A percentile compares a stretch with the other conserved stretches of the same genome.
Conservation (phyloP, 768 basidiomycete species). For the Boletus huronensis region DNA sequence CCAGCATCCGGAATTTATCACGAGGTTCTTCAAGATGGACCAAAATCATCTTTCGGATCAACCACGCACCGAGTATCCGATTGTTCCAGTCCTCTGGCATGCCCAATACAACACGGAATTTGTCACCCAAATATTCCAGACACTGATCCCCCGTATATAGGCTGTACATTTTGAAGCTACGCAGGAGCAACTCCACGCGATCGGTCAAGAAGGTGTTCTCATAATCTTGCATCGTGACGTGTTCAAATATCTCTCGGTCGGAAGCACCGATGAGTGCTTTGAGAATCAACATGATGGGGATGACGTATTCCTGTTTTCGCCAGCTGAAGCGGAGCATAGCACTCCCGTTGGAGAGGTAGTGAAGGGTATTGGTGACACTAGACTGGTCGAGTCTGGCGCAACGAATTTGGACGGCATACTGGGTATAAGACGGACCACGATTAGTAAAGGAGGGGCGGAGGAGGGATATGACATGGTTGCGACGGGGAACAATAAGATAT, state of each 20-base stretch:
- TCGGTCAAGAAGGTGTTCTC: conserved; percentile 97
- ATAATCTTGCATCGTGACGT: conserved; percentile 94
- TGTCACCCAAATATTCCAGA: conserved; percentile 92
- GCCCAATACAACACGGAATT: conserved; percentile 88
- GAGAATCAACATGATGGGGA: conserved; percentile 94
- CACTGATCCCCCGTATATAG: conserved; percentile 88
- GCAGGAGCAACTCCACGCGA: conserved; percentile 88
- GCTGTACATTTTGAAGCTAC: conserved; percentile 92
- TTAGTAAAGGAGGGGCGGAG: conserved; percentile 87
- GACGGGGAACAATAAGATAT: conserved; percentile 91
- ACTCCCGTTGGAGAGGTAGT: conserved; percentile 94
- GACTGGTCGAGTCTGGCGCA: conserved; percentile 93
- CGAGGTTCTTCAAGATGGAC: conserved; percentile 85
- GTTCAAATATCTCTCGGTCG: conserved; percentile 96
- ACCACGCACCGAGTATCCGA: conserved; percentile 71
- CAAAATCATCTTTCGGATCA: conserved; percentile 81
- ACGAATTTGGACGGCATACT: conserved; percentile 92
- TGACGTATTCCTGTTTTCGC: conserved; percentile 97
- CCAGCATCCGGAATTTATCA: conserved; percentile 92
- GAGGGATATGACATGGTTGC: conserved; percentile 93
- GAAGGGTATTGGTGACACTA: conserved; percentile 91
- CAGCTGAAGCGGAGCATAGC: conserved; percentile 97
- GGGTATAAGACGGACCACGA: conserved; percentile 93
- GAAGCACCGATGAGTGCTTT: conserved; percentile 90
- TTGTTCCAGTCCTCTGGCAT: conserved; percentile 94